These are phyloP conservation scores for Sclerospora graminicola DNA, from an alignment of 352 stramenopile species.

Conservation along the genomic window DNA sequence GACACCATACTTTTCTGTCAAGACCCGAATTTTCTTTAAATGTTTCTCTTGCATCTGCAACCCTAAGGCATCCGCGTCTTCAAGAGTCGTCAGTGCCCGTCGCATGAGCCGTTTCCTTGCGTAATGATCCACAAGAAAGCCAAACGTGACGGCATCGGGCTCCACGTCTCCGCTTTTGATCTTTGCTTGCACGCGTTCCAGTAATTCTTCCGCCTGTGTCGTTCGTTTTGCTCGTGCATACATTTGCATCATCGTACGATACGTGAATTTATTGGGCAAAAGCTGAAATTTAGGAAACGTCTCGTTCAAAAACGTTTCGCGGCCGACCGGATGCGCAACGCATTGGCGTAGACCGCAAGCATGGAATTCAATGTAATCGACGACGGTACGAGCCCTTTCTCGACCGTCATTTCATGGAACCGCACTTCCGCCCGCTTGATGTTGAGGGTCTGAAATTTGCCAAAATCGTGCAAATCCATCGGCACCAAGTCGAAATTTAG, in stretches of 20 bases:
- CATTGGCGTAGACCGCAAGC: conserved; percentile 71
- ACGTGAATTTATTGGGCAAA: conserved; percentile 49
- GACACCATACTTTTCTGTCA: conserved; percentile 54
- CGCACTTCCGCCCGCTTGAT: conserved; percentile 51
- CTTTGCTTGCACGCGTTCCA: conserved; percentile 31
- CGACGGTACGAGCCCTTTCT: conserved; percentile 27
- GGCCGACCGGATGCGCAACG: conserved; percentile 43
- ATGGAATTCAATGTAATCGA: conserved; percentile 67
- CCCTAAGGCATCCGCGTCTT: conserved; percentile 42
- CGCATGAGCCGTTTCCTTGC: conserved; percentile 51
- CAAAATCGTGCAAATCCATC: conserved; percentile 62
- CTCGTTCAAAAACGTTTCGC: conserved; percentile 36
- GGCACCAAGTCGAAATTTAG: conserved; percentile 36
- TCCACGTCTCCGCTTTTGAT: conserved; percentile 40
- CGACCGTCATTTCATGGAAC: conserved; percentile 51
- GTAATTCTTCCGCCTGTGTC: conserved; percentile 34
- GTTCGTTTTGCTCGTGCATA: conserved; percentile 59
- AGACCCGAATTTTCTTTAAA: conserved; percentile 56
- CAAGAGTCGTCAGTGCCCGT: conserved; percentile 51
- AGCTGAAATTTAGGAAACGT: conserved; percentile 37
- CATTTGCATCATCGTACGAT: conserved; percentile 77
- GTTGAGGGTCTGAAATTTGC: conserved; percentile 55
- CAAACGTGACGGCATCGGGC: conserved; percentile 47
- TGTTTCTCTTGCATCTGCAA: conserved; percentile 50
- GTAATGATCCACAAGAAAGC: conserved; percentile 68